A percentile compares a stretch with the other conserved stretches of the same genome.
phyloP scores from a whole-genome alignment of 257 asterid genomes.

The Nicotiana benthamiana region DNA sequence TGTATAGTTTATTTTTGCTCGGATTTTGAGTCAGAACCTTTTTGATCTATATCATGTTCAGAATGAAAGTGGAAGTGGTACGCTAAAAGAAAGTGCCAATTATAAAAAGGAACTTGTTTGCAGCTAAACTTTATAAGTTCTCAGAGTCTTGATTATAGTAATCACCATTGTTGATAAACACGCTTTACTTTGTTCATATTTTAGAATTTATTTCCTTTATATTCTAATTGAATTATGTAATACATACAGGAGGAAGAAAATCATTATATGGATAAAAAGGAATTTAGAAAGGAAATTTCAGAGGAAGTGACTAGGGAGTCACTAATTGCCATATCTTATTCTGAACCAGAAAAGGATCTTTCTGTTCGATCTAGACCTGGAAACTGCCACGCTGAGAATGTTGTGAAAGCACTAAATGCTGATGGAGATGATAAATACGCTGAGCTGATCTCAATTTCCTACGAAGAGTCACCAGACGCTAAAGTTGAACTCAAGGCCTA shows the following conservation, averaged over 20 bases:
- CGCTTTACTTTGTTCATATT: background rate
- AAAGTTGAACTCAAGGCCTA: background rate
- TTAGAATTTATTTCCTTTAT: background rate
- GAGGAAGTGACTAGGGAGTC: background rate
- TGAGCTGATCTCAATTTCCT: conserved; percentile 6
- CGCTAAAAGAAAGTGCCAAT: background rate
- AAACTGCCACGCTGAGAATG: background rate
- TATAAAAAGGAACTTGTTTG: background rate
- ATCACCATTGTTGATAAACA: background rate
- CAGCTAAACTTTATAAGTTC: background rate
- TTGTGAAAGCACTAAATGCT: background rate
- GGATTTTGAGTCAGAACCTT: background rate
- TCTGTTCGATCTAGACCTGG: background rate
- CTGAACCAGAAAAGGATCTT: background rate
- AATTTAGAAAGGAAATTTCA: background rate
- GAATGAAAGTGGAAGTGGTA: background rate
- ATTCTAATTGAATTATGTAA: background rate
- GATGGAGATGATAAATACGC: conserved; percentile 5
- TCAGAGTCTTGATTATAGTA: background rate
- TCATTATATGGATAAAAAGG: background rate
- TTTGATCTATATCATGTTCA: background rate
- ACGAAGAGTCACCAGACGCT: background rate
- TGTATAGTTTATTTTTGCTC: background rate
- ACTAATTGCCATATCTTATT: background rate
- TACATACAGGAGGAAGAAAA: background rate